Evolutionary conservation across 495 filamentous ascomycete genomes (phyloP).

Genomic region (Neurospora cerealis): DNA sequence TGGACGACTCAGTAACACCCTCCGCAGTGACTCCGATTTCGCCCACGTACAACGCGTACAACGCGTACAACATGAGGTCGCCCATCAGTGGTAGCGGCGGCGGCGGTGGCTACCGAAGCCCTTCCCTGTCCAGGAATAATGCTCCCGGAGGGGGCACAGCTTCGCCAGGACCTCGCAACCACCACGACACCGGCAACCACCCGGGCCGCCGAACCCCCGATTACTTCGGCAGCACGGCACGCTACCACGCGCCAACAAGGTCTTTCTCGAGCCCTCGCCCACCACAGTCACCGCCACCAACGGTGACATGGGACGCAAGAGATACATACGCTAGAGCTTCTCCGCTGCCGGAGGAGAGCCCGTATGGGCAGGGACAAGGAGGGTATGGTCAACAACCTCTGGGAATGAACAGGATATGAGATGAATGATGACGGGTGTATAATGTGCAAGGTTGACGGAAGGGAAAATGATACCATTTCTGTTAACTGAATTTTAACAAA

Average conservation of each 20-base stretch:
- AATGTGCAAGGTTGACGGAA: neutral
- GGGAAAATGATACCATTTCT: neutral
- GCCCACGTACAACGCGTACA: conserved; percentile 13
- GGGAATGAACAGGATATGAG: conserved; percentile 38
- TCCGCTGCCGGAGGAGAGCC: conserved; percentile 13
- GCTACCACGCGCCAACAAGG: conserved; percentile 35
- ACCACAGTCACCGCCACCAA: conserved; percentile 21
- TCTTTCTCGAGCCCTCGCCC: conserved; percentile 40
- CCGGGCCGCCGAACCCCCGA: conserved; percentile 36
- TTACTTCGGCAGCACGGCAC: conserved; percentile 36
- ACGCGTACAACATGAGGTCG: conserved; percentile 14
- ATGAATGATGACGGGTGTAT: neutral
- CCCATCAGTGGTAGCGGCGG: conserved; percentile 11
- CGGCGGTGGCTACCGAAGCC: conserved; percentile 5
- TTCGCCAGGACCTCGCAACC: conserved; percentile 2
- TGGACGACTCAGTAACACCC: conserved; percentile 35
- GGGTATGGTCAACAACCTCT: conserved; percentile 29
- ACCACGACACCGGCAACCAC: conserved; percentile 4
- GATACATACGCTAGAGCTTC: conserved; percentile 24
- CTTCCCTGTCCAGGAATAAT: conserved; percentile 2
- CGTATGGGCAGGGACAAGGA: conserved; percentile 4
- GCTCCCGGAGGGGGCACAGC: neutral
- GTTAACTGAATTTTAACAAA: neutral
- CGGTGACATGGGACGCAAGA: conserved; percentile 29
- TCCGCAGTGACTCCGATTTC: conserved; percentile 37